Evolutionary conservation across 345 rosid genomes (phyloP), one percentile per base, ranked within the genome.

Genomic region (Acer yangbiense): DNA sequence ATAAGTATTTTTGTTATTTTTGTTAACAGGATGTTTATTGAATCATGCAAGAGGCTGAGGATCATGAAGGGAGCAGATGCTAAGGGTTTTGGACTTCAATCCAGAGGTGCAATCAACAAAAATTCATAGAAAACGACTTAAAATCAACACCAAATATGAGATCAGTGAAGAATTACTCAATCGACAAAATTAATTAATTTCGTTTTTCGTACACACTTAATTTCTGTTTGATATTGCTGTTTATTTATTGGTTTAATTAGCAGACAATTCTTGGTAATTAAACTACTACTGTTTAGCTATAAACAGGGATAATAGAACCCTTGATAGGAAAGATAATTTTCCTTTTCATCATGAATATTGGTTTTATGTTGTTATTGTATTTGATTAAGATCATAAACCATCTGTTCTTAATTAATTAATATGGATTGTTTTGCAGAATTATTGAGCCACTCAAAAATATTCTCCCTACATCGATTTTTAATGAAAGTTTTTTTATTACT

Each of bases 1-100:
- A 21, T 14, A 41, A 2, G 66, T 68, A 25, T 25, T 1, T 35
- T 35, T 35, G 61, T 69, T 6, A 7, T 41, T 35, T 35, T 35
- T 72, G 65, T 64, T 72, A 65, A 20, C 85, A 92, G 94, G 71
- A 84, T 90, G 89, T 92, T 92, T 61, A 82, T 86, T 66, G 92
- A 85, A 74, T 83, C 93, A 65, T 92, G 93, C 87, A 89, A 89
- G 83, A 82, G 94, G 66, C 43, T 92, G 48, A 84, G 94, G 86
- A 78, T 90, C 61, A 88, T 89, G 93, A 92, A 88, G 76, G 76
- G 87, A 85, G 80, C 90, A 12, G 87, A 92, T 23, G 87, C 88
- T 14, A 65, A 71, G 69, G 48, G 71, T 43, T 43, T 65, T 32
- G 71, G 78, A 7, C 48, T 82, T 65, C 43, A 76, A 62, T 23